These are phyloP conservation scores for Rehmannia glutinosa DNA, from an alignment of 257 asterid genomes.

Conservation along the genomic window DNA sequence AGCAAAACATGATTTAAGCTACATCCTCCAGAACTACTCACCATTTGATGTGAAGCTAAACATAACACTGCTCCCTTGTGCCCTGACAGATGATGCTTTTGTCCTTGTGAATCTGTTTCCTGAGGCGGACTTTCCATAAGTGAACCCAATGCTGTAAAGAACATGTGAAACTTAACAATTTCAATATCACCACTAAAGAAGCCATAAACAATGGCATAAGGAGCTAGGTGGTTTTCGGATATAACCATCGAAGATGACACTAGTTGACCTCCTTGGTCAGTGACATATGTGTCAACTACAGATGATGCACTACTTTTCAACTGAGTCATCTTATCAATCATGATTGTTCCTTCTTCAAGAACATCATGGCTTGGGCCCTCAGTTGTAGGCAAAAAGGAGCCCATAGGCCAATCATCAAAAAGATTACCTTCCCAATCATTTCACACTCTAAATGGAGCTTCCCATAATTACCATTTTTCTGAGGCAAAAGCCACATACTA, in stretches of 20 bases:
- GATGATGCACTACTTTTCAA: conserved; percentile 10
- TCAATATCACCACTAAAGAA: conserved; percentile 73
- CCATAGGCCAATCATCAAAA: conserved; percentile 45
- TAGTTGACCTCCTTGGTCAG: conserved; percentile 34
- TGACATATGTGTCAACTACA: conserved; percentile 21
- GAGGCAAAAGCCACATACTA: conserved; percentile 65
- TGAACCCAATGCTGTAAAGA: conserved; percentile 43
- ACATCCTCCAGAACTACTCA: conserved; percentile 39
- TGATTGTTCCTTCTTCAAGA: conserved; percentile 14
- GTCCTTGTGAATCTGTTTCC: conserved; percentile 32
- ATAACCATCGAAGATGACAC: conserved; percentile 95
- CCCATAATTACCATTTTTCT: conserved; percentile 32
- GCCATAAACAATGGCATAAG: conserved; percentile 88
- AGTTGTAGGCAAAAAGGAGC: conserved; percentile 26
- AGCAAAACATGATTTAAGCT: conserved; percentile 61
- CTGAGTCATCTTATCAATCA: conserved; percentile 22
- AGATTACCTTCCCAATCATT: conserved; percentile 48
- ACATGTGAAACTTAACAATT: conserved; percentile 60
- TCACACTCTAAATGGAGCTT: conserved; percentile 36
- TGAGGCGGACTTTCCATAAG: conserved; percentile 29
- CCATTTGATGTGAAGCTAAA: conserved; percentile 81
- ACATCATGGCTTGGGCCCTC: conserved; percentile 26
- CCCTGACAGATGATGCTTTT: conserved; percentile 57
- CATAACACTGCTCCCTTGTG: conserved; percentile 87
- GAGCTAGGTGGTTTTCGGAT: conserved; percentile 57